Evolutionary conservation across 108 stramenopile species (phyloP).

Genomic region (Nitzschia sp.): DNA sequence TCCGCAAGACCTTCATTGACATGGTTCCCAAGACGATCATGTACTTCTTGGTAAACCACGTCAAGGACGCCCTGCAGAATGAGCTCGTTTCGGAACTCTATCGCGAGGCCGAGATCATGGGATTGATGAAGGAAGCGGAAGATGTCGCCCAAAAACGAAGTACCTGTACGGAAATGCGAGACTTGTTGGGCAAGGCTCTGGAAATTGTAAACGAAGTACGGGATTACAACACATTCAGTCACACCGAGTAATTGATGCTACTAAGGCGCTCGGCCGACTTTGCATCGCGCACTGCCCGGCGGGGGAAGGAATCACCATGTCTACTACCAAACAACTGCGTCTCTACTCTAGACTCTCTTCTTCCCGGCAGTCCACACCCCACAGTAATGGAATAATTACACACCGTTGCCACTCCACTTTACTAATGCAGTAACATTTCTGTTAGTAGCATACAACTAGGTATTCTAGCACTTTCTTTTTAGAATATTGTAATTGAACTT

Average conservation of each 20-base stretch:
- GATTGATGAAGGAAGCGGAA: slow-evolving; percentile 89
- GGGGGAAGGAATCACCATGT: not conserved
- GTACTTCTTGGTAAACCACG: slow-evolving; percentile 97
- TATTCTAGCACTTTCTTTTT: no score
- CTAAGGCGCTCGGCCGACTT: no score
- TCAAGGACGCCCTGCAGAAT: slow-evolving; percentile 93
- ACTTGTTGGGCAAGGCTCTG: slow-evolving; percentile 87
- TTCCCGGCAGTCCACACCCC: no score
- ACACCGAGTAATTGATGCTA: not conserved
- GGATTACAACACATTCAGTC: slow-evolving; percentile 76
- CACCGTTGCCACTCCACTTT: no score
- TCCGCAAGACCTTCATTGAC: slow-evolving; percentile 96
- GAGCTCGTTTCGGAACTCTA: slow-evolving; percentile 95
- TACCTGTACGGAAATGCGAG: slow-evolving; percentile 93
- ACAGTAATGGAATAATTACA: no score
- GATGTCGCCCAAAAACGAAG: slow-evolving; percentile 87
- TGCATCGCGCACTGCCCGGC: no score
- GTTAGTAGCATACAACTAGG: no score
- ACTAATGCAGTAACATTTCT: no score
- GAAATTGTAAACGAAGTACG: slow-evolving; percentile 97
- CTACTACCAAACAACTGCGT: no score
- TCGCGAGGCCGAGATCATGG: slow-evolving; percentile 80
- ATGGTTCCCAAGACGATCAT: slow-evolving; percentile 99
- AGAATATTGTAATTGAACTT: no score
- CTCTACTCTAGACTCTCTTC: no score